Conservation (phyloP, 1,284 basidiomycete species). For the Cutaneotrichosporon cyanovorans region DNA sequence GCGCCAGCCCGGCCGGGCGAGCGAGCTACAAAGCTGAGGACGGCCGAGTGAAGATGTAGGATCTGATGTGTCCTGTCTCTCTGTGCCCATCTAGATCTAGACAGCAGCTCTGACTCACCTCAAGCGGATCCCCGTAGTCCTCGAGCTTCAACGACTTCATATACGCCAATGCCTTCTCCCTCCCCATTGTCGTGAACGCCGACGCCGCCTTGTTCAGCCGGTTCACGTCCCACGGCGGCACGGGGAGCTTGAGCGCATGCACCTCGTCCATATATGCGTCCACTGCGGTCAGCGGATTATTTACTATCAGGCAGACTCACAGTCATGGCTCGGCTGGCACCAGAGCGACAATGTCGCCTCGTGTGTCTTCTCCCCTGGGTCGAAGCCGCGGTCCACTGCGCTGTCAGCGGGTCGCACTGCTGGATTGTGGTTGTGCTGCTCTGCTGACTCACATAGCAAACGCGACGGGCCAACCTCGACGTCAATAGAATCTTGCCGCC, state of each 20-base stretch:
- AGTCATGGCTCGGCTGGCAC: constrained; percentile 29
- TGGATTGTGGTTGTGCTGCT: too few relatives aligned
- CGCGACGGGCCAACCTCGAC: constrained; percentile 24
- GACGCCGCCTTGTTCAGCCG: constrained; percentile 28
- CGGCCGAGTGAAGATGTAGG: too few relatives aligned
- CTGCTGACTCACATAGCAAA: constrained; percentile 21
- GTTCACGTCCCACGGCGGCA: constrained; percentile 33
- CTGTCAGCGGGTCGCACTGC: neutral
- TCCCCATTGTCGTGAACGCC: constrained; percentile 25
- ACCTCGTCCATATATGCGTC: constrained; percentile 33
- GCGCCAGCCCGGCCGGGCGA: too few relatives aligned
- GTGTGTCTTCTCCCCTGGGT: constrained; percentile 32
- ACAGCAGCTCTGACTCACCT: constrained; percentile 15
- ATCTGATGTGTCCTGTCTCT: too few relatives aligned
- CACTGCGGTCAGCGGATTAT: constrained; percentile 19
- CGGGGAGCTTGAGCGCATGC: constrained; percentile 24
- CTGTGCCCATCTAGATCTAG: too few relatives aligned
- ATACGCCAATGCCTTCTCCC: constrained; percentile 23
- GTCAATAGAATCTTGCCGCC: constrained; percentile 12
- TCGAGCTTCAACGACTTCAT: constrained; percentile 24
- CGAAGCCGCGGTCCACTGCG: constrained; percentile 35
- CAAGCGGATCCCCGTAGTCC: constrained; percentile 29
- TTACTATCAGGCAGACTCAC: constrained; percentile 17
- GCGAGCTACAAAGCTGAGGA: too few relatives aligned
- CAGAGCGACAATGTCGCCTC: constrained; percentile 28